Conservation (phyloP, 2,329 filamentous ascomycete species). For the Arthrobotrys musiformis region DNA sequence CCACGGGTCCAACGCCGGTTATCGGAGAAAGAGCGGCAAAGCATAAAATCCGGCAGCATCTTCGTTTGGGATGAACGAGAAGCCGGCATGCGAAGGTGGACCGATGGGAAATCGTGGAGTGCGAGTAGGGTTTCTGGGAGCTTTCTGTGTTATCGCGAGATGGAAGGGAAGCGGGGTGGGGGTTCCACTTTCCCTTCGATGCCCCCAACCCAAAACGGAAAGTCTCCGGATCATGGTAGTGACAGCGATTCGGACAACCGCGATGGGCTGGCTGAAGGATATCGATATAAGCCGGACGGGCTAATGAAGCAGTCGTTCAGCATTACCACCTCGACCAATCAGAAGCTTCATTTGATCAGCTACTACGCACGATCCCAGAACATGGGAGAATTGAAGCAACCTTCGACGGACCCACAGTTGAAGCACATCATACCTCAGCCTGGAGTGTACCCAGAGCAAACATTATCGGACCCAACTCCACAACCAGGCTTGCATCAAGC, state of each 20-base stretch:
- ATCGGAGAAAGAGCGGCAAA: constrained; percentile 96
- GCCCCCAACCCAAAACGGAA: constrained; percentile 69
- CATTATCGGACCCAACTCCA: constrained; percentile 81
- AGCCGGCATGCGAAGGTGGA: constrained; percentile 98
- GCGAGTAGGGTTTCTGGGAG: constrained; percentile 96
- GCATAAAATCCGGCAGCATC: constrained; percentile 94
- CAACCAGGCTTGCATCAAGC: constrained; percentile 73
- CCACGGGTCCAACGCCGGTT: constrained; percentile 91
- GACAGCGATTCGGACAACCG: constrained; percentile 81
- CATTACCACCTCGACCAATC: constrained; percentile 88
- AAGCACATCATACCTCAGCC: constrained; percentile 86
- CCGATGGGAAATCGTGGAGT: constrained; percentile 98
- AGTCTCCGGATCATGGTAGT: constrained; percentile 83
- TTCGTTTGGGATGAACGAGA: constrained; percentile 99
- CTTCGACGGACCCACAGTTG: constrained; percentile 80
- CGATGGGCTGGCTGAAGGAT: constrained; percentile 82
- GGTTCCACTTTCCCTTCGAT: constrained; percentile 70
- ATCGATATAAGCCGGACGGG: constrained; percentile 93
- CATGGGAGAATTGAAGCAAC: constrained; percentile 72
- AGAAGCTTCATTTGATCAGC: constrained; percentile 96
- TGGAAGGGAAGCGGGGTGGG: constrained; percentile 96
- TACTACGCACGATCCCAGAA: constrained; percentile 86
- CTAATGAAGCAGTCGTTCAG: constrained; percentile 99
- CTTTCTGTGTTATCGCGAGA: constrained; percentile 96
- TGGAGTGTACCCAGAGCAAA: constrained; percentile 94